Evolutionary conservation across 106 monocot species (phyloP), one percentile per base, ranked within the genome.

Genomic region (Alisma plantagoaquatica): DNA sequence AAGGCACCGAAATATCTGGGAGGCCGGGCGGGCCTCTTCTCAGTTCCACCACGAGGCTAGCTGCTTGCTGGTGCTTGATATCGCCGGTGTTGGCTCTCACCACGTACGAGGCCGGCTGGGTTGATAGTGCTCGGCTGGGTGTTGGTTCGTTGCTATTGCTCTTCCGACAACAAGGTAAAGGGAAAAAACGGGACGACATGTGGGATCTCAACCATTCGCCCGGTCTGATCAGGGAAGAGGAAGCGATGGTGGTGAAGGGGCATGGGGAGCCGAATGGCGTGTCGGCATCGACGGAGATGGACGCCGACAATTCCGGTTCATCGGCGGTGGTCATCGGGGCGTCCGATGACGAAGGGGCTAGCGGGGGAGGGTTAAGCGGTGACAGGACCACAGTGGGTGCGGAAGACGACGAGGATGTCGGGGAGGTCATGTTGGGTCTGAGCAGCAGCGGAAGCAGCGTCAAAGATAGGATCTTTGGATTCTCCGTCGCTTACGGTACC

Each of bases 191-290:
- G 30, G 1, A 15, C 6, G 28, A 46, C 33, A 62, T 62, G 62
- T 62, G 62, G 62, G 49, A 62, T 62, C 62, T 62, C 18, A 62
- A 62, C 26, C 33, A 62, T 24, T 49, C 49, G 6, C 62, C 62
- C 23, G 49, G 26, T 23, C 45, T 17, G 45, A 49, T 49, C 10
- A 49, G 19, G n/a, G 45, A 17, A 30, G 46, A 16, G 2, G 27
- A 41, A 17, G 23, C 0, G 43, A 44, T 22, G 58, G 43, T 17
- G 43, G 43, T 26, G 24, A 18, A 29, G 42, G 56, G 19, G 16
- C 19, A 58, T 25, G 27, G 19, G 58, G 28, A 16, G 18, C 33
- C 23, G 23, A 17, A 50, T 29, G 49, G 12, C 31, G 23, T 2
- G 23, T 44, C 33, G 27, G 49, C 16, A 23, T 62, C 49, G 21